A percentile compares a stretch with the other conserved stretches of the same genome.
Conservation (phyloP, 495 filamentous ascomycete species). For the Hypoxylon trugodes region DNA sequence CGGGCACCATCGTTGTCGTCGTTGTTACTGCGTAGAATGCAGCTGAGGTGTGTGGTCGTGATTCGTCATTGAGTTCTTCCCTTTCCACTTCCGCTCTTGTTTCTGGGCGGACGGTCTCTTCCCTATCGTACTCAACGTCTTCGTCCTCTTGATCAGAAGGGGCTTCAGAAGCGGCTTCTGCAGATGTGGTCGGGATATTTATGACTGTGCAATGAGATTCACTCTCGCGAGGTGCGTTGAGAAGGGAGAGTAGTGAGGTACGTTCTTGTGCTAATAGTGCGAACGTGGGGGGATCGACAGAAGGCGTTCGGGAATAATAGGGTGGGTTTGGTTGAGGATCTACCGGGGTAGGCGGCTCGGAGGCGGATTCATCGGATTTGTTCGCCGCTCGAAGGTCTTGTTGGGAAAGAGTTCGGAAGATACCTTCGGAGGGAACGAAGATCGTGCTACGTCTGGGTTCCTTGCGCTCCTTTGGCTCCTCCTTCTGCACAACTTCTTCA, state of each 20-base stretch:
- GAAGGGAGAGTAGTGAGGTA: conserved; percentile 63
- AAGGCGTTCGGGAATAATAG: conserved; percentile 56
- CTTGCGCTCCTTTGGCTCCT: conserved; percentile 43
- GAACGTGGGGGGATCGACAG: conserved; percentile 59
- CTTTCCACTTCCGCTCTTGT: background rate
- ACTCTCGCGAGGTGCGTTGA: conserved; percentile 56
- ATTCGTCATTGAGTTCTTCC: conserved; percentile 1
- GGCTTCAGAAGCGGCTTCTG: conserved; percentile 9
- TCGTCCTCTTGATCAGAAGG: conserved; percentile 18
- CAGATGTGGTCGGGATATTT: conserved; percentile 49
- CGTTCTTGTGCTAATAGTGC: conserved; percentile 54
- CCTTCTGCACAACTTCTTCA: conserved; percentile 18
- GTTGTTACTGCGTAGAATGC: conserved; percentile 50
- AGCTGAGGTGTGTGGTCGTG: conserved; percentile 50
- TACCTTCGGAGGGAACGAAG: conserved; percentile 59
- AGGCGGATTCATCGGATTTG: conserved; percentile 23
- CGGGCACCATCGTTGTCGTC: conserved; percentile 57
- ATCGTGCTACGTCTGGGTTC: conserved; percentile 51
- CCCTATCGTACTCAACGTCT: background rate
- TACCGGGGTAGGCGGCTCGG: conserved; percentile 42
- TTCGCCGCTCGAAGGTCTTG: conserved; percentile 49
- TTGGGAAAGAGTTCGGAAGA: conserved; percentile 62
- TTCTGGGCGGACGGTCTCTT: conserved; percentile 8
- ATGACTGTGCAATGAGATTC: conserved; percentile 36
- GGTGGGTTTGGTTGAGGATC: conserved; percentile 26